Evolutionary conservation across 2,329 filamentous ascomycete species (phyloP).

Genomic region (Akanthomyces dipterigenus): DNA sequence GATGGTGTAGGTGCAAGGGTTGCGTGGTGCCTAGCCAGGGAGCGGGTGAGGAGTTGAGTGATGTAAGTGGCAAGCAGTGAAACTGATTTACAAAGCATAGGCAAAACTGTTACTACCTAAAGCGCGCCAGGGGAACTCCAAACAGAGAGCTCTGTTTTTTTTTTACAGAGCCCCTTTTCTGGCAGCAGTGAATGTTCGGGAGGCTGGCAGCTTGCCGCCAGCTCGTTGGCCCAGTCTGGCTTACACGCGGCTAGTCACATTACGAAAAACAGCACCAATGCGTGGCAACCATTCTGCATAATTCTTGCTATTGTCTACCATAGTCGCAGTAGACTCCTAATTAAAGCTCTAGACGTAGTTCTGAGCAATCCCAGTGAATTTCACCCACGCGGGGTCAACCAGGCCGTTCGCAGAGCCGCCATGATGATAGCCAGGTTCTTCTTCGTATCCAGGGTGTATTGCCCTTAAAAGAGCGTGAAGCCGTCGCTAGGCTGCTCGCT

Average conservation of each 20-base stretch:
- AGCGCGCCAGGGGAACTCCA: background rate
- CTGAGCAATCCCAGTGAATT: too few relatives aligned
- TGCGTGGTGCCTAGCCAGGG: background rate
- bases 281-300: background rate
- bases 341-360: too few relatives aligned
- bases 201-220: too few relatives aligned
- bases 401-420: too few relatives aligned
- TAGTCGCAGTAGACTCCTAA: too few relatives aligned
- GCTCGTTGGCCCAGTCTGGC: background rate
- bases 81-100: background rate
- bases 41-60: background rate
- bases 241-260: background rate
- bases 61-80: background rate
- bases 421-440: too few relatives aligned
- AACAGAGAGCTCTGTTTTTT: background rate
- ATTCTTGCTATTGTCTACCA: background rate
- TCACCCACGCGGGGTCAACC: too few relatives aligned
- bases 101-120: background rate
- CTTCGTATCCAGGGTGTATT: background rate
- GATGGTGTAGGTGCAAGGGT: background rate
- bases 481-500: background rate
- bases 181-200: background rate
- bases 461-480: background rate
- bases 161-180: too few relatives aligned
- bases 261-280: background rate